Evolutionary conservation across 2,329 filamentous ascomycete species (phyloP).

Genomic region (Aspergillus fructus): DNA sequence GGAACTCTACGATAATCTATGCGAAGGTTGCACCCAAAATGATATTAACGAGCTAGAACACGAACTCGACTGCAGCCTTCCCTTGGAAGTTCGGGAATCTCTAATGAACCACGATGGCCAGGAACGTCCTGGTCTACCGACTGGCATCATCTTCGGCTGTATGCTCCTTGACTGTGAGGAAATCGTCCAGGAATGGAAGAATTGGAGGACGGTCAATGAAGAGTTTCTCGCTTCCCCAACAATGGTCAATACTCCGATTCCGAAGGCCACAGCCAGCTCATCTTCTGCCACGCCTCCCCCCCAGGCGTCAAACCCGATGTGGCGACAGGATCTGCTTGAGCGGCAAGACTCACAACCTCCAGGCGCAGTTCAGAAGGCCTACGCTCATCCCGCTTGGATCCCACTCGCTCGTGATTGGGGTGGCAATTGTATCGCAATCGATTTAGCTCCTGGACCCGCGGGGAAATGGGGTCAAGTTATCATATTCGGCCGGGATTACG

Average conservation of each 20-base stretch:
- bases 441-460: conserved; percentile 83
- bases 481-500: conserved; percentile 94
- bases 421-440: conserved; percentile 93
- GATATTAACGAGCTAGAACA: conserved; percentile 97
- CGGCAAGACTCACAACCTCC: conserved; percentile 86
- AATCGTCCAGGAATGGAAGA: conserved; percentile 95
- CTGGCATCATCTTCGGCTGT: conserved; percentile 86
- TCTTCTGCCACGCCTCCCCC: conserved; percentile 60
- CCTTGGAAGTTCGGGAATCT: conserved; percentile 90
- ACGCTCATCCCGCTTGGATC: conserved; percentile 93
- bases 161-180: conserved; percentile 99
- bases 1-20: conserved; percentile 88
- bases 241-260: conserved; percentile 57
- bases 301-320: conserved; percentile 62
- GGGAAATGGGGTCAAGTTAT: conserved; percentile 97
- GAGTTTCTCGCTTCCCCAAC: conserved; percentile 70
- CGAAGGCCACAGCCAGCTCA: conserved; percentile 67
- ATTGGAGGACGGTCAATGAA: conserved; percentile 91
- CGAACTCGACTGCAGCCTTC: conserved; percentile 89
- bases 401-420: conserved; percentile 96
- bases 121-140: conserved; percentile 86
- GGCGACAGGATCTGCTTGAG: conserved; percentile 80
- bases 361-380: conserved; percentile 84
- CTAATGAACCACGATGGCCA: conserved; percentile 93
- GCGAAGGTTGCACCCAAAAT: conserved; percentile 88